A percentile compares a stretch with the other conserved stretches of the same genome.
Conservation (phyloP, 495 filamentous ascomycete genomes). For the Penicillium goetzii region DNA sequence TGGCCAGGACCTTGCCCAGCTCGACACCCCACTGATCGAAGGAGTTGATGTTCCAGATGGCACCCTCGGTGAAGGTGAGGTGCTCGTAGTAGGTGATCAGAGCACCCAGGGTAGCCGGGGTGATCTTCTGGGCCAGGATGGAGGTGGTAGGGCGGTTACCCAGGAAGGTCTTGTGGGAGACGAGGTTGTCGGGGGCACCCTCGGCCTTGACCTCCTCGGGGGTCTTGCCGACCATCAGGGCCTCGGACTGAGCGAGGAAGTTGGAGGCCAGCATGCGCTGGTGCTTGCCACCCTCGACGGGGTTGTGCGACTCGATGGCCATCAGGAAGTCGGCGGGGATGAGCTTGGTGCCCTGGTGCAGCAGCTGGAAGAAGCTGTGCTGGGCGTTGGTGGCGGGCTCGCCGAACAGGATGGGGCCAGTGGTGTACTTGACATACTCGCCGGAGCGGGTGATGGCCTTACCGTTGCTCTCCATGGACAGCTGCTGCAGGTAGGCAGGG, state of each 20-base stretch:
- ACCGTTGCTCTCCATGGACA: constrained; percentile 99
- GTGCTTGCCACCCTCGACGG: constrained; percentile 86
- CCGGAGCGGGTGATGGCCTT: constrained; percentile 94
- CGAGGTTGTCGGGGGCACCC: constrained; percentile 78
- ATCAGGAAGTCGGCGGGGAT: constrained; percentile 98
- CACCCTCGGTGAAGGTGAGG: constrained; percentile 95
- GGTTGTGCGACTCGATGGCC: constrained; percentile 95
- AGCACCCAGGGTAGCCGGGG: constrained; percentile 88
- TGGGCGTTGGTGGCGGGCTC: constrained; percentile 99
- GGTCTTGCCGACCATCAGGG: constrained; percentile 97
- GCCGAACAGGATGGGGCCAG: constrained; percentile 91
- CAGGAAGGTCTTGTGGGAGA: constrained; percentile 98
- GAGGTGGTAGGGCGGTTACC: constrained; percentile 96
- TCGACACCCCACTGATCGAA: constrained; percentile 99
- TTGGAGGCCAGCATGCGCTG: constrained; percentile 99
- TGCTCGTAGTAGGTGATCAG: constrained; percentile 99
- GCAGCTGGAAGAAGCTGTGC: constrained; percentile 99
- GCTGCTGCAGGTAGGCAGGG: constrained; percentile 97
- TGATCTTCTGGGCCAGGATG: constrained; percentile 93
- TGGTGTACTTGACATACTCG: constrained; percentile 94
- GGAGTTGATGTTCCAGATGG: constrained; percentile 98
- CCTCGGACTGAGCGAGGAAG: constrained; percentile 97
- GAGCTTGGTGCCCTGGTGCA: constrained; percentile 98
- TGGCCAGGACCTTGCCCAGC: constrained; percentile 93
- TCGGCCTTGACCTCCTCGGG: constrained; percentile 87